phyloP scores from a whole-genome alignment of 805 yeast genomes.

The Barnettozyma vustinii region DNA sequence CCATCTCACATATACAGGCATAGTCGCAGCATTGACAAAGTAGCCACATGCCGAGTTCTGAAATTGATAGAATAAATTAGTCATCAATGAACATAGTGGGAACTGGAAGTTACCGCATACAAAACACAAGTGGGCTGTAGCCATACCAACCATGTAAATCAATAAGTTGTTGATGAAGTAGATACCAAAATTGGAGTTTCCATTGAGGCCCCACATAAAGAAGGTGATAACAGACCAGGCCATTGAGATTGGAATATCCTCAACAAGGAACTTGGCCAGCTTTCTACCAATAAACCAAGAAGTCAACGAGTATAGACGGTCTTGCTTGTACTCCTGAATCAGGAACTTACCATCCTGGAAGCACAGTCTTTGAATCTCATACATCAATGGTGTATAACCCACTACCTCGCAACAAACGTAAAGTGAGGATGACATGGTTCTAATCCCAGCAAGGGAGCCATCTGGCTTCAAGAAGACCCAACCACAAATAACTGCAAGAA shows the following conservation, averaged over 20 bases:
- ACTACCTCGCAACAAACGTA: slow-evolving; percentile 50
- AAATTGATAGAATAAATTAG: slow-evolving; percentile 29
- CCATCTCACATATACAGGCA: slow-evolving; percentile 87
- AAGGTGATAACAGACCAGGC: slow-evolving; percentile 58
- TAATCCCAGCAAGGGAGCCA: slow-evolving; percentile 53
- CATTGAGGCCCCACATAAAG: slow-evolving; percentile 71
- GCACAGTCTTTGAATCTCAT: slow-evolving; percentile 55
- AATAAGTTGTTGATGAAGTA: slow-evolving; percentile 58
- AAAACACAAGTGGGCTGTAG: slow-evolving; percentile 40
- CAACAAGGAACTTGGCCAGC: slow-evolving; percentile 57
- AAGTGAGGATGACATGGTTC: slow-evolving; percentile 50
- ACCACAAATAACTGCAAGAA: slow-evolving; percentile 59
- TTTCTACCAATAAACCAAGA: slow-evolving; percentile 37
- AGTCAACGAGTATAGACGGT: slow-evolving; percentile 15
- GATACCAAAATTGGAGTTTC: slow-evolving; percentile 46
- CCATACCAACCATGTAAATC: slow-evolving; percentile 49
- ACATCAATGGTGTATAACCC: slow-evolving; percentile 49
- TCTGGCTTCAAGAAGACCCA: slow-evolving; percentile 72
- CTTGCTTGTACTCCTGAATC: slow-evolving; percentile 36
- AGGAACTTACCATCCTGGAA: slow-evolving; percentile 47
- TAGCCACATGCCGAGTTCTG: slow-evolving; percentile 80
- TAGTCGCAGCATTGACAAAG: slow-evolving; percentile 61
- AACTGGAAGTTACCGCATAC: slow-evolving; percentile 18
- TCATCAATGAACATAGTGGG: slow-evolving; percentile 15
- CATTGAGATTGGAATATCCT: slow-evolving; percentile 61